These are phyloP conservation scores for Aspergillus egyptiacus DNA, from an alignment of 495 filamentous ascomycete species.

Conservation along the genomic window DNA sequence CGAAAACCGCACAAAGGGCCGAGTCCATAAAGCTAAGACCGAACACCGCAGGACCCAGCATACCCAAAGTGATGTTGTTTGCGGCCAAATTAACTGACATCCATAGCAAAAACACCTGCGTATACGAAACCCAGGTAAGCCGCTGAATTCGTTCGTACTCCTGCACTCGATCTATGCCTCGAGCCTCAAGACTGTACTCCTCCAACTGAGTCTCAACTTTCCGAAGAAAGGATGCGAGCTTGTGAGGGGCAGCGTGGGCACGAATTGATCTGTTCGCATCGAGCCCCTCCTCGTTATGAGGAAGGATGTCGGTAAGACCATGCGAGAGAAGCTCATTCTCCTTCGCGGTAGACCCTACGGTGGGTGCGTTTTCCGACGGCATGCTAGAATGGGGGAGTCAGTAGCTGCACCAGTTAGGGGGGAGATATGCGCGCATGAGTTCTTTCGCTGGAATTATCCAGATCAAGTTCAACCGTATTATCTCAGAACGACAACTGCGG, in stretches of 20 bases:
- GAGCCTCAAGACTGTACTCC: constrained; percentile 58
- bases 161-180: constrained; percentile 68
- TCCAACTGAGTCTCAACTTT: constrained; percentile 40
- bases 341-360: constrained; percentile 26
- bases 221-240: constrained; percentile 30
- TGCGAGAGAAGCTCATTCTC: constrained; percentile 18
- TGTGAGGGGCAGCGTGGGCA: constrained; percentile 21
- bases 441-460: constrained; percentile 59
- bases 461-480: constrained; percentile 59
- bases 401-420: constrained; percentile 11
- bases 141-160: constrained; percentile 51
- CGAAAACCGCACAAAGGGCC: constrained; percentile 60
- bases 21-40: constrained; percentile 62
- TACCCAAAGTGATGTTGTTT: constrained; percentile 70
- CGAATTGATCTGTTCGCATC: constrained; percentile 10
- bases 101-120: constrained; percentile 65
- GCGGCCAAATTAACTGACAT: constrained; percentile 69
- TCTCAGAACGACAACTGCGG: constrained; percentile 45
- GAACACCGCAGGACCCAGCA: constrained; percentile 67
- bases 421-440: constrained; percentile 44
- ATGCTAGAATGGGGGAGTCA: constrained; percentile 30
- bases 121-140: constrained; percentile 50
- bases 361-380: constrained; percentile 28
- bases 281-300: constrained; percentile 20
- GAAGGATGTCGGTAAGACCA: constrained; percentile 5